Percentiles rank a stretch among this genome's conserved stretches.
phyloP scores from a whole-genome alignment of 371 early-diverging fungal species.

The Mucor racemosus region DNA sequence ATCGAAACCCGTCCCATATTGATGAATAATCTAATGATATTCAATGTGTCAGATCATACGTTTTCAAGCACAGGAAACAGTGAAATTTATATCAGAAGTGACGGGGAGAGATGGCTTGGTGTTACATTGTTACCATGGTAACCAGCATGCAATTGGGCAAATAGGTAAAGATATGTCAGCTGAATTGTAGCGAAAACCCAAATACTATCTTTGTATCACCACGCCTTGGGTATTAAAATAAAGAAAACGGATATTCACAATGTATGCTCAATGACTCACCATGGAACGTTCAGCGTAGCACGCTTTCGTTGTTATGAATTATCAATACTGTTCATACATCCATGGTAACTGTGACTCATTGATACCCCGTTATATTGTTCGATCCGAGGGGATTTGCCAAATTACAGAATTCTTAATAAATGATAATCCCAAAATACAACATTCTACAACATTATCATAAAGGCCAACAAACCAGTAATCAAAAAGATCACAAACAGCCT shows the following conservation, averaged over 20 bases:
- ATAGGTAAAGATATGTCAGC: neutral
- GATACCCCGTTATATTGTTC: neutral
- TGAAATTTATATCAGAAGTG: neutral
- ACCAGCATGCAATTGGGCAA: neutral
- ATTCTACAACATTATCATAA: neutral
- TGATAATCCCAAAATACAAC: no score
- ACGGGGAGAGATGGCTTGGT: neutral
- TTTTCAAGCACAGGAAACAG: neutral
- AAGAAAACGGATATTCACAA: neutral
- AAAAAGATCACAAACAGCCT: neutral
- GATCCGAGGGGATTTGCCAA: neutral
- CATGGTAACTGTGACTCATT: neutral
- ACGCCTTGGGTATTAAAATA: neutral
- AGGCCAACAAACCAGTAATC: neutral
- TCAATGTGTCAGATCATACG: slow-evolving; percentile 8
- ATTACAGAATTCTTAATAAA: neutral
- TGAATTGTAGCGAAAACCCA: neutral
- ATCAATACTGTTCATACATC: neutral
- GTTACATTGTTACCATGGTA: neutral
- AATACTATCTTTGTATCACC: neutral
- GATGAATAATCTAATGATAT: slow-evolving; percentile 4
- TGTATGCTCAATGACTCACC: slow-evolving; percentile 5
- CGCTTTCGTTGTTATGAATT: neutral
- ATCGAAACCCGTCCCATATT: slow-evolving; percentile 2
- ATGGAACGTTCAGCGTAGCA: neutral